Percentiles rank a stretch among this genome's conserved stretches.
Evolutionary conservation across 169 alveolate species (phyloP).

Genomic region (Plasmodium cynomolgi): DNA sequence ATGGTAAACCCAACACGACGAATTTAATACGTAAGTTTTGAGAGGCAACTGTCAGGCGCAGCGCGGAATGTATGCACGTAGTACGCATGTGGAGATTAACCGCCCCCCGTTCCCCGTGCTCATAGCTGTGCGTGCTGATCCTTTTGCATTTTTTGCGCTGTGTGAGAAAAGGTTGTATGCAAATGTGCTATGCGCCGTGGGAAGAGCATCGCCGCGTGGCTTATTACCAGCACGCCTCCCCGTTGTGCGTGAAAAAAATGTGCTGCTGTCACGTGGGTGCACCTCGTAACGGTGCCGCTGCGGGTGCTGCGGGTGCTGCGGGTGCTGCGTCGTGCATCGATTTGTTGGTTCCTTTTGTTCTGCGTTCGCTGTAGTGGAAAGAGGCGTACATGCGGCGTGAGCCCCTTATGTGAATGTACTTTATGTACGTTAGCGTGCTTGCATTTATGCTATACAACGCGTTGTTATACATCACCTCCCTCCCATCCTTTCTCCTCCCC

Average conservation of each 20-base stretch:
- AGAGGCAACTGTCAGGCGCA: not conserved
- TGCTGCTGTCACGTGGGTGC: not conserved
- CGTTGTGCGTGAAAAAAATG: not conserved
- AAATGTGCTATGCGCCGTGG: not conserved
- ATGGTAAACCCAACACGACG: conserved; percentile 69
- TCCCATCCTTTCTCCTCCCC: not conserved
- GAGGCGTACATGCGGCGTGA: not conserved
- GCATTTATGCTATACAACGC: not conserved
- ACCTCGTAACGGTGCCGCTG: not conserved
- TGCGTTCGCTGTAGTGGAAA: not conserved
- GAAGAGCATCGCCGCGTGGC: not conserved
- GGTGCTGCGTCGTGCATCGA: not conserved
- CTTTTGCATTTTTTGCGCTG: not conserved
- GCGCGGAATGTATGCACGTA: not conserved
- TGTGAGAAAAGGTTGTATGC: not conserved
- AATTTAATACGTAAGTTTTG: conserved; percentile 71
- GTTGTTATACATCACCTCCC: not conserved
- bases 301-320: not conserved
- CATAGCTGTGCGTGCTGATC: not conserved
- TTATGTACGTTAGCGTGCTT: not conserved
- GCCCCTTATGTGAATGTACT: not conserved
- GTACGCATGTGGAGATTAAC: not conserved
- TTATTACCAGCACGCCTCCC: not conserved
- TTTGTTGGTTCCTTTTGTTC: not conserved
- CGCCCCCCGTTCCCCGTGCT: not conserved